phyloP scores from a whole-genome alignment of 2,329 filamentous ascomycete genomes.

The Colletotrichum liaoningense region DNA sequence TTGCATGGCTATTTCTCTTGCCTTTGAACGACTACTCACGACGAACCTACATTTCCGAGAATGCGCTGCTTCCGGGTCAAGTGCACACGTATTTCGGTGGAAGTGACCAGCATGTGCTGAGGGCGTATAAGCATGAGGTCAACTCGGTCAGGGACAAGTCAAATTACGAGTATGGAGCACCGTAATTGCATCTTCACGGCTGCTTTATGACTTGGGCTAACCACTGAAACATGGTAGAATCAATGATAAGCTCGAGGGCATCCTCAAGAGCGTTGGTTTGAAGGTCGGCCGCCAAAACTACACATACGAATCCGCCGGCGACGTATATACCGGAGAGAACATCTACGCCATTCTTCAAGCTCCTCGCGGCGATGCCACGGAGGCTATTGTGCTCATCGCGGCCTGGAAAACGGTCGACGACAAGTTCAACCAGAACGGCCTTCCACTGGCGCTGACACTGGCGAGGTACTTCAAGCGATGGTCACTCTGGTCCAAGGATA shows the following conservation, averaged over 20 bases:
- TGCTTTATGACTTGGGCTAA: background rate
- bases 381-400: slow-evolving; percentile 92
- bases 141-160: slow-evolving; percentile 66
- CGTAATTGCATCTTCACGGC: background rate
- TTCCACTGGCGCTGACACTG: slow-evolving; percentile 86
- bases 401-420: slow-evolving; percentile 87
- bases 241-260: slow-evolving; percentile 78
- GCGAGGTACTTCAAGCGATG: slow-evolving; percentile 96
- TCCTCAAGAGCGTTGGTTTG: slow-evolving; percentile 82
- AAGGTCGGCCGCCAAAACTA: slow-evolving; percentile 92
- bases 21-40: slow-evolving; percentile 93
- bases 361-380: slow-evolving; percentile 93
- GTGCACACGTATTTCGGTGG: slow-evolving; percentile 98
- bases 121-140: slow-evolving; percentile 89
- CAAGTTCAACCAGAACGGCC: slow-evolving; percentile 85
- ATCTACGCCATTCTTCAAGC: slow-evolving; percentile 94
- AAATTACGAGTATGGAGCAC: slow-evolving; percentile 63
- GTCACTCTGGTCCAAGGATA: slow-evolving; percentile 99
- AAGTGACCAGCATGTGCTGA: slow-evolving; percentile 94
- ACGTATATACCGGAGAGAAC: slow-evolving; percentile 83
- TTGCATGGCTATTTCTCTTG: slow-evolving; percentile 89
- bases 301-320: slow-evolving; percentile 82
- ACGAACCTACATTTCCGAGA: slow-evolving; percentile 96
- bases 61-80: slow-evolving; percentile 93
- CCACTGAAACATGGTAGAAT: slow-evolving; percentile 51